Base-by-base conservation (phyloP, 208 protist species). In the Phytomonas francai region DNA sequence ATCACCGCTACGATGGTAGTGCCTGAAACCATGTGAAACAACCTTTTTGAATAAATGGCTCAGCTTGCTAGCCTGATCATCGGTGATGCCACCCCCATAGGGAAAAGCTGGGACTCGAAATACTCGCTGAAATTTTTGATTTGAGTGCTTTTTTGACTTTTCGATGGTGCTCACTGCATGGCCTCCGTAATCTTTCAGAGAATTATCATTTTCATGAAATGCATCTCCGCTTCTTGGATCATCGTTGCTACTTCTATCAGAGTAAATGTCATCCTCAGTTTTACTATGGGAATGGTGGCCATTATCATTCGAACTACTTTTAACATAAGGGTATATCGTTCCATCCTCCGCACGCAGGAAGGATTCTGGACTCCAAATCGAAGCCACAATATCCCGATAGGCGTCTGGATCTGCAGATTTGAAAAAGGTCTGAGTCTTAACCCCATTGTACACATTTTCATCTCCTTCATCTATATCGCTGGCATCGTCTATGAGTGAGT, bases 41-140 rank as follows among this genome's bases (percentile, higher is more conserved):
- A 3, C 3, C 9, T 39, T 65, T 42, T 66, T 31, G 22, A 9
- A 62, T 29, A 39, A 12, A 3, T 39, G 34, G 34, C 34, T 39
- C 34, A 95, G 68, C 28, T 85, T 67, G 25, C 54, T 70, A 19
- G 76, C 73, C 73, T 95, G 83, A 45, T 63, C 67, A 65, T 89
- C 79, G 33, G 87, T 92, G 63, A 95, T 74, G 65, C 90, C 90
- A 28, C 90, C 90, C 66, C 90, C 90, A 70, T 83, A 95, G 22
- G 90, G 90, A 72, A 93, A 95, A 29, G 75, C 76, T 54, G 90
- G 90, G 49, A 95, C 80, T 33, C 90, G 90, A 60, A 79, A 83
- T 34, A 91, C 80, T 34, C 71, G 77, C 9, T 39, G 3, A 39
- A 39, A 9, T 39, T 39, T 39, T 39, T 39, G 3, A 39, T 39